A percentile compares a stretch with the other conserved stretches of the same genome.
Conservation (phyloP, 2,329 filamentous ascomycete genomes). For the Fusarium kyushuense region DNA sequence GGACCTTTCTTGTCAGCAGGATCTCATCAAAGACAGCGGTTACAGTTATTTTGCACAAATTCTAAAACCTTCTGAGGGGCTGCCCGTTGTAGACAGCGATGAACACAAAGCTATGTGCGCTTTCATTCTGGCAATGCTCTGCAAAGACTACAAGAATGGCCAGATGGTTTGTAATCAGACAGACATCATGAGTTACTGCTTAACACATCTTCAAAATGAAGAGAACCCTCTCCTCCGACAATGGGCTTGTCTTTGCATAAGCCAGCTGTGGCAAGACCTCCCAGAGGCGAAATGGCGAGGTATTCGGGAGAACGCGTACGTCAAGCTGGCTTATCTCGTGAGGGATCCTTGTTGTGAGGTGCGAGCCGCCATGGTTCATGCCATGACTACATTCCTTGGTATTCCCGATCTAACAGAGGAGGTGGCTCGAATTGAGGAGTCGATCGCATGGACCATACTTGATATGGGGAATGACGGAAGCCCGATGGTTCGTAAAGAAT, state of each 20-base stretch:
- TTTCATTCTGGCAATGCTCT: constrained; percentile 97
- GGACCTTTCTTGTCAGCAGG: constrained; percentile 91
- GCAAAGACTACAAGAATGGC: constrained; percentile 92
- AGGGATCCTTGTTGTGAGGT: constrained; percentile 93
- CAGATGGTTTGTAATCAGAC: constrained; percentile 91
- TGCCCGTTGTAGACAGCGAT: constrained; percentile 87
- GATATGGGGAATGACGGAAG: constrained; percentile 95
- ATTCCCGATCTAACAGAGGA: constrained; percentile 94
- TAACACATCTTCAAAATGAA: constrained; percentile 84
- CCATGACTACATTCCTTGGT: constrained; percentile 92
- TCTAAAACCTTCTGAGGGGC: constrained; percentile 82
- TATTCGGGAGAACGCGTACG: constrained; percentile 87
- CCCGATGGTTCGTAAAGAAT: constrained; percentile 91
- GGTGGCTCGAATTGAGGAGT: constrained; percentile 90
- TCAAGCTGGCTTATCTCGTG: constrained; percentile 81
- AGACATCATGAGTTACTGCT: constrained; percentile 89
- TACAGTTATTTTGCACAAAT: constrained; percentile 98
- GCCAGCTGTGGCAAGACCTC: constrained; percentile 92
- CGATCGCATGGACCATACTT: constrained; percentile 87
- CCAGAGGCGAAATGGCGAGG: constrained; percentile 95
- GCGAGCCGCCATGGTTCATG: constrained; percentile 90
- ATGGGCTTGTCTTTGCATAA: constrained; percentile 95
- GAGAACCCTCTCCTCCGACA: constrained; percentile 91
- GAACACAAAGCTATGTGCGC: constrained; percentile 99
- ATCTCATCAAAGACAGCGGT: constrained; percentile 95